Evolutionary conservation across 169 alveolate genomes (phyloP).

Genomic region (Cryptosporidium parvum): DNA sequence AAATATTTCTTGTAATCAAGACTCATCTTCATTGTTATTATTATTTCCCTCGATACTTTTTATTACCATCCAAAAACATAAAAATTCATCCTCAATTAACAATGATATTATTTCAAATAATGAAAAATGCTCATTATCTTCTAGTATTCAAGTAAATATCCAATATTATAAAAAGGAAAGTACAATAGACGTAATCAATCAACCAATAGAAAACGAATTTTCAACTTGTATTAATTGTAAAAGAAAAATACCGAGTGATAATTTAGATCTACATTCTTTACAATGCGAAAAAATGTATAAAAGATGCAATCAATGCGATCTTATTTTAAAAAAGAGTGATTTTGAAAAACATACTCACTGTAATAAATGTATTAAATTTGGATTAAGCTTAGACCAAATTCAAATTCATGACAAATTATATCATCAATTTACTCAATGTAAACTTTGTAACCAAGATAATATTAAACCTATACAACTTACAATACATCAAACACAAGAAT

Average conservation of each 20-base stretch:
- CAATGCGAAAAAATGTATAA: conserved; percentile 33
- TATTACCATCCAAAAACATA: conserved; percentile 4
- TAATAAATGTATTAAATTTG: conserved; percentile 17
- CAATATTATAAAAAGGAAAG: neutral
- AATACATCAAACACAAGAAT: conserved; percentile 60
- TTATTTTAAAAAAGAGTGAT: conserved; percentile 29
- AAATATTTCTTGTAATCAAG: neutral
- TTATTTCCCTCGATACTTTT: conserved; percentile 30
- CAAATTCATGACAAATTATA: conserved; percentile 34
- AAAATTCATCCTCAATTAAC: neutral
- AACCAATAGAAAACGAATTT: neutral
- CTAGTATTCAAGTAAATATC: neutral
- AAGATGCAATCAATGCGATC: conserved; percentile 28
- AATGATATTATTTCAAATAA: neutral
- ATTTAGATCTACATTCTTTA: conserved; percentile 18
- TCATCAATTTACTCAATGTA: conserved; percentile 33
- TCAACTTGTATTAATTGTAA: conserved; percentile 28
- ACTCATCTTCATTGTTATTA: neutral
- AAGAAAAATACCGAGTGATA: conserved; percentile 18
- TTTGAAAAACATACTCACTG: conserved; percentile 57
- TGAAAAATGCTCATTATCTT: neutral
- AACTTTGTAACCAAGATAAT: conserved; percentile 21
- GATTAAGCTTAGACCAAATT: conserved; percentile 12
- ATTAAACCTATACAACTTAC: conserved; percentile 35
- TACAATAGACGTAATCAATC: neutral